Evolutionary conservation across 2,329 filamentous ascomycete species (phyloP).

Genomic region (Stemphylium beticola): DNA sequence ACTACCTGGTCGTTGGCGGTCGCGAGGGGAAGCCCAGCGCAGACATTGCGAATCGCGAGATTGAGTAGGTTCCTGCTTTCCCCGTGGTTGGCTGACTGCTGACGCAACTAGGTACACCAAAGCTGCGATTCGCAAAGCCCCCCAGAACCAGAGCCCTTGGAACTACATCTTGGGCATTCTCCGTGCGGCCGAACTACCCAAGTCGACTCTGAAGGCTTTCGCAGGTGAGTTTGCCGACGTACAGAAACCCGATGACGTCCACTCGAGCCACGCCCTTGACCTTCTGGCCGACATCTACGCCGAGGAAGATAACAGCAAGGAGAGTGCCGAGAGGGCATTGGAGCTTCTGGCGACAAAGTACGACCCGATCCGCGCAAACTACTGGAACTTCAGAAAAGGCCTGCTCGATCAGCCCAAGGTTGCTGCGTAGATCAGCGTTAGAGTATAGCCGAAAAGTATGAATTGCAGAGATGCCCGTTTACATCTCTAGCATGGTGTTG

Average conservation of each 20-base stretch:
- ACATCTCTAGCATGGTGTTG: conserved; percentile 18
- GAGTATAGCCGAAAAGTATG: conserved; percentile 5
- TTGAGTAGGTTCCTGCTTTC: conserved; percentile 60
- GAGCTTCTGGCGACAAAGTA: conserved; percentile 80
- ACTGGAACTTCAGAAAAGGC: conserved; percentile 80
- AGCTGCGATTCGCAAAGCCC: conserved; percentile 75
- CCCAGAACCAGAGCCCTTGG: conserved; percentile 95
- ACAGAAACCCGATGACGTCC: conserved; percentile 59
- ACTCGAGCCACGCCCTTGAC: conserved; percentile 70
- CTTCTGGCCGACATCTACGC: conserved; percentile 72
- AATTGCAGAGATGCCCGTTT: conserved; percentile 32
- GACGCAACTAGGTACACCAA: conserved; percentile 59
- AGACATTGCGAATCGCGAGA: conserved; percentile 73
- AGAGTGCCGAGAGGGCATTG: conserved; percentile 72
- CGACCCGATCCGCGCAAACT: conserved; percentile 88
- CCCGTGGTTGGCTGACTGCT: conserved; percentile 19
- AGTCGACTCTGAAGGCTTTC: conserved; percentile 60
- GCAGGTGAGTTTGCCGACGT: conserved; percentile 61
- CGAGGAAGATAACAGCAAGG: conserved; percentile 58
- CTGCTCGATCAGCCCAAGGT: conserved; percentile 35
- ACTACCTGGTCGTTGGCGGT: conserved; percentile 83
- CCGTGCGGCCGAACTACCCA: conserved; percentile 64
- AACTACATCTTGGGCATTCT: conserved; percentile 84
- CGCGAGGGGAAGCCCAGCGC: conserved; percentile 51
- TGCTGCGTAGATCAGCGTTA: conserved; percentile 25